Evolutionary conservation across 2,329 filamentous ascomycete species (phyloP).

Genomic region (Alternaria sp.): DNA sequence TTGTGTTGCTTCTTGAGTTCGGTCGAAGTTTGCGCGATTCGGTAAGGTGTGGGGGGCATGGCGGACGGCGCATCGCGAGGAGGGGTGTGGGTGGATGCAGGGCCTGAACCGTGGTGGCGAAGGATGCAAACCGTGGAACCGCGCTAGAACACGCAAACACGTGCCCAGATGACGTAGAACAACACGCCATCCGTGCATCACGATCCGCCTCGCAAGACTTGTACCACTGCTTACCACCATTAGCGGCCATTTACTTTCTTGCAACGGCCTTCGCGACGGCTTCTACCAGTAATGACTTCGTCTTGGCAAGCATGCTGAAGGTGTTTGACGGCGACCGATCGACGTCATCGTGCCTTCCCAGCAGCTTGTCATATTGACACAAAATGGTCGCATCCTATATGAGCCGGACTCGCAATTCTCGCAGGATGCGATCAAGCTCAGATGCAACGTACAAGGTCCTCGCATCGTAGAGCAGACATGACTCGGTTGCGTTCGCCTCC

Average conservation of each 20-base stretch:
- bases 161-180: background rate
- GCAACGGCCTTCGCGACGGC: too few relatives aligned
- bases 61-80: constrained; percentile 12
- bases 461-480: background rate
- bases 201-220: background rate
- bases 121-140: constrained; percentile 3
- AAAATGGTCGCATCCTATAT: background rate
- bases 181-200: background rate
- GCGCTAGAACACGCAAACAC: constrained; percentile 14
- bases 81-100: constrained; percentile 2
- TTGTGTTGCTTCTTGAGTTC: constrained; percentile 45
- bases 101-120: constrained; percentile 1
- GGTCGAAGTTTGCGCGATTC: constrained; percentile 43
- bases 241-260: background rate
- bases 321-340: background rate
- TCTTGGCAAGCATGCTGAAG: background rate
- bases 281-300: background rate
- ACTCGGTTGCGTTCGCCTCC: background rate
- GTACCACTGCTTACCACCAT: background rate
- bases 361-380: background rate
- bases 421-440: background rate
- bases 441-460: background rate
- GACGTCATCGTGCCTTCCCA: background rate
- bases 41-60: constrained; percentile 35
- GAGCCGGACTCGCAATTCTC: background rate